A percentile compares a stretch with the other conserved stretches of the same genome.
These are phyloP conservation scores for Lolium rigidum DNA, from an alignment of 176 grass and related monocot genomes.

Conservation along the genomic window DNA sequence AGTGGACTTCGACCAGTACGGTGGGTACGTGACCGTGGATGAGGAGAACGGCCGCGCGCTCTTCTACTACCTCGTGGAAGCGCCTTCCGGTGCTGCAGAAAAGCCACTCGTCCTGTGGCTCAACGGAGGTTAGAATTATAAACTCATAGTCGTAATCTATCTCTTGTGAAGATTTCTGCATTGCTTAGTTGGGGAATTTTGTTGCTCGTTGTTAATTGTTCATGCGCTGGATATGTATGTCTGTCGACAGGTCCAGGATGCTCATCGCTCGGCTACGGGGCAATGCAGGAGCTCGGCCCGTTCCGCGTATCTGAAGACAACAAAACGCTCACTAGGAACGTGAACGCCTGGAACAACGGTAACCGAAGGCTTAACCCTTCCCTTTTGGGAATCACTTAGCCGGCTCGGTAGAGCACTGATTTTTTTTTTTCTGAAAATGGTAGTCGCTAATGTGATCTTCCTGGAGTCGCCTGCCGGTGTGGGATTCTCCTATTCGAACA, in stretches of 20 bases:
- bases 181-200: background rate
- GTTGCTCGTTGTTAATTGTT: background rate
- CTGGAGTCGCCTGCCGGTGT: conserved; percentile 62
- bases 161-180: background rate
- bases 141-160: background rate
- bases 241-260: conserved; percentile 55
- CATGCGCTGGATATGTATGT: background rate
- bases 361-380: background rate
- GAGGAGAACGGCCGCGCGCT: conserved; percentile 41
- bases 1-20: conserved; percentile 57
- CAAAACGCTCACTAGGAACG: conserved; percentile 51
- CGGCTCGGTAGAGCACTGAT: background rate
- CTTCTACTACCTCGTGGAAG: conserved; percentile 68
- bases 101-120: conserved; percentile 72
- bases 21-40: conserved; percentile 55
- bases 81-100: background rate
- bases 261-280: conserved; percentile 53
- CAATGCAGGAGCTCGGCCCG: conserved; percentile 56
- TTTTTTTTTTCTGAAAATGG: background rate
- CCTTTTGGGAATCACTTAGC: background rate
- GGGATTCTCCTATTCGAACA: conserved; percentile 63
- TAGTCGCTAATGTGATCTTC: conserved; percentile 63
- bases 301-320: conserved; percentile 54
- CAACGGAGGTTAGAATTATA: conserved; percentile 53
- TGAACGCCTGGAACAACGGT: conserved; percentile 59